Conservation (phyloP, 371 early-diverging fungal genomes). For the Cokeromyces recurvatus region DNA sequence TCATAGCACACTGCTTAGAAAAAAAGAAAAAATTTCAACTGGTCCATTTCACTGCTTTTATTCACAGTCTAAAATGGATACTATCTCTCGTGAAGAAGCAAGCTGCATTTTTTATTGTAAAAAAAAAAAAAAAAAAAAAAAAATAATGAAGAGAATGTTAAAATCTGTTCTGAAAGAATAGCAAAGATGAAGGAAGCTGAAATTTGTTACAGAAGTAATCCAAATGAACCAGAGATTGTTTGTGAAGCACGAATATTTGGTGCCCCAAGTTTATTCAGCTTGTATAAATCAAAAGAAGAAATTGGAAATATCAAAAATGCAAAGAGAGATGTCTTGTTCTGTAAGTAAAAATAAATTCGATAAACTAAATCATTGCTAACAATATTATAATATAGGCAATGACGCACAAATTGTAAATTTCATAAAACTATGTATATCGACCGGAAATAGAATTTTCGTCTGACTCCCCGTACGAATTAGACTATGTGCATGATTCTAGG, state of each 20-base stretch:
- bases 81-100: constrained; percentile 1
- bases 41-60: neutral
- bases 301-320: neutral
- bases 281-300: constrained; percentile 7
- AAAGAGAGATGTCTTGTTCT: constrained; percentile 1
- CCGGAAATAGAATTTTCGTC: constrained; percentile 1
- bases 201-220: constrained; percentile 3
- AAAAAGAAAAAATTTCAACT: too few relatives aligned
- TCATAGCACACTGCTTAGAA: too few relatives aligned
- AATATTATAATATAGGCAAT: constrained; percentile 11
- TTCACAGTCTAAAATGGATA: neutral
- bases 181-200: constrained; percentile 1
- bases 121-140: neutral
- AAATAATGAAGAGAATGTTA: neutral
- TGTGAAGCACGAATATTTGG: constrained; percentile 3
- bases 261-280: constrained; percentile 2
- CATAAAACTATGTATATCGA: constrained; percentile 16
- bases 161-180: constrained; percentile 1
- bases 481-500: constrained; percentile 5
- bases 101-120: too few relatives aligned
- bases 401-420: constrained; percentile 13
- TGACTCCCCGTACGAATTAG: constrained; percentile 5
- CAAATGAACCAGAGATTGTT: constrained; percentile 5
- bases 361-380: constrained; percentile 9
- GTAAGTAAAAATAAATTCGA: constrained; percentile 6